Percentiles rank a stretch among this genome's conserved stretches.
phyloP scores from a whole-genome alignment of 1,284 basidiomycete species.

The Ceratobasidium theobromae region DNA sequence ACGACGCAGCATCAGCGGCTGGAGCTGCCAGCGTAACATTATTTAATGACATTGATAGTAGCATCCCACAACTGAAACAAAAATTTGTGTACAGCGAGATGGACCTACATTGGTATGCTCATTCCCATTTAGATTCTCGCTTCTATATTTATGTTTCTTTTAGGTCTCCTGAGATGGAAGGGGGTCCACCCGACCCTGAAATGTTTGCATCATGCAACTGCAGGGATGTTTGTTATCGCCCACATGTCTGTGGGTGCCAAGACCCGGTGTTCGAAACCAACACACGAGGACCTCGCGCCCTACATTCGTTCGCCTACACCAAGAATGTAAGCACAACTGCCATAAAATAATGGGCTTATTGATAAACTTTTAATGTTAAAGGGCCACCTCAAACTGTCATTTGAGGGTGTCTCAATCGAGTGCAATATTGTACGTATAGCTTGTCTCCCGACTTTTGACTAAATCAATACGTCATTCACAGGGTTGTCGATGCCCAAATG shows the following conservation, averaged over 20 bases:
- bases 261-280: constrained; percentile 3
- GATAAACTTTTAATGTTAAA: neutral
- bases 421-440: constrained; percentile 27
- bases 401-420: constrained; percentile 31
- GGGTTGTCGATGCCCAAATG: constrained; percentile 24
- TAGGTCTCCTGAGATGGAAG: neutral
- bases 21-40: constrained; percentile 27
- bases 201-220: neutral
- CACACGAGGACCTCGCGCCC: neutral
- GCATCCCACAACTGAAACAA: constrained; percentile 24
- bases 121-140: neutral
- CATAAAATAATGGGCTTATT: too few relatives aligned
- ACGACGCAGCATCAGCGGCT: neutral
- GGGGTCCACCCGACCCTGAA: neutral
- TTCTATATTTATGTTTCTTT: too few relatives aligned
- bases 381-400: constrained; percentile 24
- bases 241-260: constrained; percentile 15
- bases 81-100: constrained; percentile 32
- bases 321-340: constrained; percentile 1
- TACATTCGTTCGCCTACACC: constrained; percentile 30
- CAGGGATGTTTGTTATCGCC: constrained; percentile 9
- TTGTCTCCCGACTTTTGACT: neutral
- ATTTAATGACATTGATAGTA: neutral
- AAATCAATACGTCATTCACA: neutral
- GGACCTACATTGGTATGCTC: constrained; percentile 18